Base-by-base conservation (phyloP, 2,329 filamentous ascomycete genomes). In the Aspergillus felis region DNA sequence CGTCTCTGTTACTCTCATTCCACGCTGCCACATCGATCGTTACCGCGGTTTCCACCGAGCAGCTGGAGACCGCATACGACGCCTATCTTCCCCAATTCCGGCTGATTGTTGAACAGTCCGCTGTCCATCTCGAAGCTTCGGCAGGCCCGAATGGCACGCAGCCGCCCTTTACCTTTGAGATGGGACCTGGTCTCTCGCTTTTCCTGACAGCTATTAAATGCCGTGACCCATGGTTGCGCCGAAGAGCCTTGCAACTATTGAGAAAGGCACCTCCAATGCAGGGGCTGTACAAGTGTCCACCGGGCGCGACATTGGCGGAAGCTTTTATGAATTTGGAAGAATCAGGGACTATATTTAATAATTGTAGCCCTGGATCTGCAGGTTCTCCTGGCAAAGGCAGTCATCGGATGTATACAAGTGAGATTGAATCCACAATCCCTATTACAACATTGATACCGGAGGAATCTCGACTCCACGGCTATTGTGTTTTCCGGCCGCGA, bases 101-200 rank as follows among this genome's bases (percentile, higher is more conserved):
- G 12, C 49, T 38, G 6, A 50, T 61, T 7, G 44, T 61, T n/a
- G 35, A 58, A 27, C 59, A 61, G 48, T 44, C 51, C 4, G 7
- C 24, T 20, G 6, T 53, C 22, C 50, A 51, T 9, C 42, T 61
- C 4, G 51, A 57, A 14, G 24, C 54, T 1, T 50, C 51, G 7
- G 56, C 35, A 4, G 54, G n/a, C n/a, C 41, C 57, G 12, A 28
- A 61, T 38, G 57, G 56, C 3, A 25, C 42, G 7, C 59, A 59
- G n/a, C 59, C 57, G 10, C 53, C 54, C 3, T 61, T 61, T 10
- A 61, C 59, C 0, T 61, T 58, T 35, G 59, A 55, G 17, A 53
- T 57, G 4, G 54, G 54, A 4, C 51, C 50, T 20, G 56, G 56
- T 1, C 10, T 57, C 6, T 51, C 59, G 7, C 44, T 61, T 2